Conservation (phyloP, 2,329 filamentous ascomycete genomes). For the Neofusicoccum parvum region DNA sequence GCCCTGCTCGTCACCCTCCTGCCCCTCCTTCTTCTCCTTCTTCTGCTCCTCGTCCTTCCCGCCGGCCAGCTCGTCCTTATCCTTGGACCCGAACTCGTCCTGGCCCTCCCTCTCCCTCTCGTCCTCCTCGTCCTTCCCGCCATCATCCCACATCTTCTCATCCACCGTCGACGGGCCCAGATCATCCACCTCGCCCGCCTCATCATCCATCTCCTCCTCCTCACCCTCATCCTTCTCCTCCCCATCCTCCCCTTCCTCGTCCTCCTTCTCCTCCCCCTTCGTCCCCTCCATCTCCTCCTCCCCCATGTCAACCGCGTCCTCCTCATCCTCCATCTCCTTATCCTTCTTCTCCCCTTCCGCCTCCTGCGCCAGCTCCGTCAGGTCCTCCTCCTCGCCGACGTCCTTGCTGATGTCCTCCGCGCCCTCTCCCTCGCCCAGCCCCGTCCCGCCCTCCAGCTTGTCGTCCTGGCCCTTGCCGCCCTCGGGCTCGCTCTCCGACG, state of each 20-base stretch:
- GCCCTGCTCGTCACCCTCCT: constrained; percentile 66
- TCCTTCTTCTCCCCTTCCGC: constrained; percentile 61
- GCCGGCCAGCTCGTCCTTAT: constrained; percentile 48
- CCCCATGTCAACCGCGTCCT: constrained; percentile 89
- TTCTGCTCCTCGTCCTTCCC: constrained; percentile 49
- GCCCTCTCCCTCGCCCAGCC: constrained; percentile 91
- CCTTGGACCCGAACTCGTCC: constrained; percentile 52
- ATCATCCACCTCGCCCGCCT: constrained; percentile 88
- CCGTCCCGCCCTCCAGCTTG: constrained; percentile 87
- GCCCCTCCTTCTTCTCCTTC: constrained; percentile 60
- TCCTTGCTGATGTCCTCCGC: constrained; percentile 98
- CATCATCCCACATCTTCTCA: constrained; percentile 98
- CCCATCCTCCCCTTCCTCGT: constrained; percentile 60
- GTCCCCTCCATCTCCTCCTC: constrained; percentile 90
- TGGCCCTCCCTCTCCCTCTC: constrained; percentile 82
- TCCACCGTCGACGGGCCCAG: constrained; percentile 88
- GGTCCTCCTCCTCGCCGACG: constrained; percentile 87
- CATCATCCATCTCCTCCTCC: constrained; percentile 76
- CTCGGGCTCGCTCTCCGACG: constrained; percentile 71
- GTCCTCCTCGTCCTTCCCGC: constrained; percentile 70
- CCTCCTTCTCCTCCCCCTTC: constrained; percentile 63
- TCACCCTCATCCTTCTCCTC: constrained; percentile 54
- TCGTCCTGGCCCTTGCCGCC: constrained; percentile 68
- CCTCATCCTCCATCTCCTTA: constrained; percentile 72
- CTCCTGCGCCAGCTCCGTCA: constrained; percentile 88